Conservation (phyloP, 805 yeast genomes). For the Wickerhamiella shivajii region DNA sequence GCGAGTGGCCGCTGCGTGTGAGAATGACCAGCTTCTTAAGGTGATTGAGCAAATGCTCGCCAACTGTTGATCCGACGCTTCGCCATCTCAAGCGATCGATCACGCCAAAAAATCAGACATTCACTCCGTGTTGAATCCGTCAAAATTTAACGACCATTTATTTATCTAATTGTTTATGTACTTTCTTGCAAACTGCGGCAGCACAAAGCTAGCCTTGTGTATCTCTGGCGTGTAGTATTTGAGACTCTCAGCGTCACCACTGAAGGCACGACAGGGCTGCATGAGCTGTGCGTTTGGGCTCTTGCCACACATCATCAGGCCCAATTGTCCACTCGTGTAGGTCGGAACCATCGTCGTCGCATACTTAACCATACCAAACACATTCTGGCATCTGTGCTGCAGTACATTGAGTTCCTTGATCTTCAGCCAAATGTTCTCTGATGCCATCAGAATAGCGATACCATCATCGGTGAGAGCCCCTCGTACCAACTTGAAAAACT, state of each 20-base stretch:
- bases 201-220: slow-evolving; percentile 77
- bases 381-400: slow-evolving; percentile 64
- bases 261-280: slow-evolving; percentile 52
- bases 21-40: slow-evolving; percentile 74
- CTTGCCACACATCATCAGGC: slow-evolving; percentile 93
- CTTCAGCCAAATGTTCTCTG: slow-evolving; percentile 85
- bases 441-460: slow-evolving; percentile 68
- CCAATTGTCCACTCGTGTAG: slow-evolving; percentile 93
- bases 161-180: slow-evolving; percentile 26
- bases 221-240: slow-evolving; percentile 76
- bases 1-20: slow-evolving; percentile 97
- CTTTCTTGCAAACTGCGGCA: slow-evolving; percentile 79
- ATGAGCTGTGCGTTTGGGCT: slow-evolving; percentile 48
- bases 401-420: slow-evolving; percentile 68
- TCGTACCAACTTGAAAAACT: slow-evolving; percentile 53
- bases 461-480: slow-evolving; percentile 49
- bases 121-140: background rate
- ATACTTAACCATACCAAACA: slow-evolving; percentile 85
- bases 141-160: background rate
- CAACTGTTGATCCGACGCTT: slow-evolving; percentile 36
- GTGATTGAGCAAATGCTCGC: slow-evolving; percentile 90
- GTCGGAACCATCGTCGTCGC: slow-evolving; percentile 91
- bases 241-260: slow-evolving; percentile 49
- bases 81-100: background rate
- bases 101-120: background rate